phyloP scores from a whole-genome alignment of 495 filamentous ascomycete genomes.

The Penicillium flavigenum region DNA sequence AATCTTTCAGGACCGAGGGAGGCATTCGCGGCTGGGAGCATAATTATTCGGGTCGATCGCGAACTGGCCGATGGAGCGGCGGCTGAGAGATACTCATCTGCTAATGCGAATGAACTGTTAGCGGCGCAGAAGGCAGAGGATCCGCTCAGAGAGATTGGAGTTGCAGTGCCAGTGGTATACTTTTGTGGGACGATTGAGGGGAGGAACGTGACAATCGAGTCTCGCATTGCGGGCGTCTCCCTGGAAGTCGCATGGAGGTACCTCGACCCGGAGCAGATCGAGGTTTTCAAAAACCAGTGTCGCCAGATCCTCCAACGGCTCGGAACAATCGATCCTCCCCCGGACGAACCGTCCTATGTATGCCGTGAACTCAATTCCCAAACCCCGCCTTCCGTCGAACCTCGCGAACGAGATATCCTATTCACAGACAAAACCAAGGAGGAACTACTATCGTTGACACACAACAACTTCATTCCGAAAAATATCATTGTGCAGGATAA shows the following conservation, averaged over 20 bases:
- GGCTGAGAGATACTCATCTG: constrained; percentile 46
- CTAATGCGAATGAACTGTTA: constrained; percentile 56
- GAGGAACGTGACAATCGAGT: constrained; percentile 45
- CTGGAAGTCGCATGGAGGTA: constrained; percentile 47
- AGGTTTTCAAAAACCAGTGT: constrained; percentile 39
- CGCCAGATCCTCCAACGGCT: constrained; percentile 37
- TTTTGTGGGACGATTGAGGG: constrained; percentile 43
- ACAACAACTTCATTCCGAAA: constrained; percentile 41
- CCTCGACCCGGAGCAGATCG: constrained; percentile 34
- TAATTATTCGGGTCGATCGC: constrained; percentile 42
- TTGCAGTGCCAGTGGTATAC: constrained; percentile 41
- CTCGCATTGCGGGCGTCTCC: constrained; percentile 45
- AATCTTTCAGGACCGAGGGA: constrained; percentile 33
- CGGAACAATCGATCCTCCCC: constrained; percentile 23
- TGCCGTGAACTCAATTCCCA: constrained; percentile 40
- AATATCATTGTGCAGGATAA: constrained; percentile 42
- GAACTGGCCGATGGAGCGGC: constrained; percentile 26
- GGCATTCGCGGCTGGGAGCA: constrained; percentile 41
- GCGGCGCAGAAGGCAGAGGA: constrained; percentile 43
- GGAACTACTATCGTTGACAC: constrained; percentile 35
- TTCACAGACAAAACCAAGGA: constrained; percentile 27
- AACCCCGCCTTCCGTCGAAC: constrained; percentile 21
- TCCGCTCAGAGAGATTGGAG: constrained; percentile 31
- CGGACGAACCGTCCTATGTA: constrained; percentile 39
- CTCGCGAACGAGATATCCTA: constrained; percentile 36